phyloP scores from a whole-genome alignment of 2,329 filamentous ascomycete species.

The Sporothrix pallida region DNA sequence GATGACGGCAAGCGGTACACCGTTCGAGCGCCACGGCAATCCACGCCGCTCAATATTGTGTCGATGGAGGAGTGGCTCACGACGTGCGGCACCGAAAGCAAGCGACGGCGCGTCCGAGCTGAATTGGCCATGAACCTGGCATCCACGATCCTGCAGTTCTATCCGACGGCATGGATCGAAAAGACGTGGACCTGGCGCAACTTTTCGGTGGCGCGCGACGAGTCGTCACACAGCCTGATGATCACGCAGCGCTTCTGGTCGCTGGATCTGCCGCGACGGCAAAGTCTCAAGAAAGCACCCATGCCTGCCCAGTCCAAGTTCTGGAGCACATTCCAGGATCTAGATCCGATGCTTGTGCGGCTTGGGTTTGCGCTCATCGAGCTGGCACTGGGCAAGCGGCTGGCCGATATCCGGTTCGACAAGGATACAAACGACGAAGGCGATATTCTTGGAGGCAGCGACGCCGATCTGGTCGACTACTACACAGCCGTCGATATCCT shows the following conservation, averaged over 20 bases:
- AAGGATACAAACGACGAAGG: not conserved
- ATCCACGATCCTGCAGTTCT: conserved; percentile 36
- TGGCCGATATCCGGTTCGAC: conserved; percentile 33
- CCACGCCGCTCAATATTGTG: conserved; percentile 30
- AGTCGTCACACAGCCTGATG: conserved; percentile 32
- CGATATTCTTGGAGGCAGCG: not conserved
- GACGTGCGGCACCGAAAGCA: conserved; percentile 32
- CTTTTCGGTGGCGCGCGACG: conserved; percentile 35
- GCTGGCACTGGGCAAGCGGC: conserved; percentile 34
- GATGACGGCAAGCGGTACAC: conserved; percentile 34
- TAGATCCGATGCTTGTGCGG: conserved; percentile 38
- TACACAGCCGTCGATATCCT: conserved; percentile 36
- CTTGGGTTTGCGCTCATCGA: conserved; percentile 38
- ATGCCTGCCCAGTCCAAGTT: conserved; percentile 33
- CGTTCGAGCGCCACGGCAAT: conserved; percentile 32
- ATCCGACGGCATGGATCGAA: conserved; percentile 38
- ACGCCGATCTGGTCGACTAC: conserved; percentile 36
- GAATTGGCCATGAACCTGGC: conserved; percentile 37
- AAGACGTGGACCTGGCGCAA: conserved; percentile 38
- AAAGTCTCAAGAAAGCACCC: conserved; percentile 24
- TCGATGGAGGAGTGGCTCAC: conserved; percentile 38
- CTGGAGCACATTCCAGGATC: conserved; percentile 34
- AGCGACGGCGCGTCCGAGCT: conserved; percentile 34
- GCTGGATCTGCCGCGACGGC: conserved; percentile 26
- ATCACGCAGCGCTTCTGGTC: conserved; percentile 38